Evolutionary conservation across 768 basidiomycete genomes (phyloP).

Genomic region (Lepiota brunneoincarnata): DNA sequence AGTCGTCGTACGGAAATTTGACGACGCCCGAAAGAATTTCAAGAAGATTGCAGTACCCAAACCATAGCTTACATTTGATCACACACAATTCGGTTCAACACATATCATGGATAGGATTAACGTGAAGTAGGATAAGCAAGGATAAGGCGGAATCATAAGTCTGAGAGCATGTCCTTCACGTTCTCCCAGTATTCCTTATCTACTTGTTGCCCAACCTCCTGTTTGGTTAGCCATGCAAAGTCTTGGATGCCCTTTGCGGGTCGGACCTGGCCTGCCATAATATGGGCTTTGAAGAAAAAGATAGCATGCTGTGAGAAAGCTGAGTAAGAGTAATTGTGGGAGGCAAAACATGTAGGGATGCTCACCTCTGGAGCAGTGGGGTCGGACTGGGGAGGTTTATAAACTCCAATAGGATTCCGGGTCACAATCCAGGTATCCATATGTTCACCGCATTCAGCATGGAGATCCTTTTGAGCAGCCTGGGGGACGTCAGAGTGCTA

Average conservation of each 20-base stretch:
- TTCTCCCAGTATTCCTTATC: slow-evolving; percentile 69
- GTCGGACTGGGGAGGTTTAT: slow-evolving; percentile 45
- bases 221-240: slow-evolving; percentile 93
- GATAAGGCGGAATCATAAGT: slow-evolving; percentile 36
- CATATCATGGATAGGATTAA: not conserved
- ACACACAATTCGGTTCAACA: too few relatives aligned
- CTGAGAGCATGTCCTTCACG: slow-evolving; percentile 80
- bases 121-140: slow-evolving; percentile 12
- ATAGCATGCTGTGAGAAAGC: slow-evolving; percentile 50
- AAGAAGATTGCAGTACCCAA: slow-evolving; percentile 54
- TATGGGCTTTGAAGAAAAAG: slow-evolving; percentile 95
- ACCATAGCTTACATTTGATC: slow-evolving; percentile 19
- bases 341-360: not conserved
- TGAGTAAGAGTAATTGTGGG: not conserved
- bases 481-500: slow-evolving; percentile 23
- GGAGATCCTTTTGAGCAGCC: slow-evolving; percentile 74
- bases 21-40: slow-evolving; percentile 77
- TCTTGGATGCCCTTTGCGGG: slow-evolving; percentile 56
- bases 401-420: slow-evolving; percentile 81
- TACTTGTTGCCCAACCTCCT: slow-evolving; percentile 79
- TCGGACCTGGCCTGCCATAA: slow-evolving; percentile 82
- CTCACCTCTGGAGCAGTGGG: slow-evolving; percentile 34
- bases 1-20: slow-evolving; percentile 84
- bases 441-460: slow-evolving; percentile 67
- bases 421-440: slow-evolving; percentile 98